Conservation (phyloP, 2,329 filamentous ascomycete species). For the Cercospora nicotianae region DNA sequence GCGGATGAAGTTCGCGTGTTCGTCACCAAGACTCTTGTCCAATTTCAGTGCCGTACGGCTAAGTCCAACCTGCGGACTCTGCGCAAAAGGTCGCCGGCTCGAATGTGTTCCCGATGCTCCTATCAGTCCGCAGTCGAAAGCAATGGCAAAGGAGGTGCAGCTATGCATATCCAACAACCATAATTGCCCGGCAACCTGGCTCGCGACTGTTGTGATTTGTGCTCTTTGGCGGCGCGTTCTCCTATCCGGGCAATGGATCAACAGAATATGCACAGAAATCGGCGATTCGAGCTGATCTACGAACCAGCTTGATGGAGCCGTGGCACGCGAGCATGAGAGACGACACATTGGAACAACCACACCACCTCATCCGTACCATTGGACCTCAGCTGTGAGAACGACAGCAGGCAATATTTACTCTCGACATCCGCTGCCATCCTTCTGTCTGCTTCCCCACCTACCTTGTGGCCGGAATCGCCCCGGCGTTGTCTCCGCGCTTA, state of each 20-base stretch:
- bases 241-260: not conserved
- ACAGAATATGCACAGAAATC: conserved; percentile 1
- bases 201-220: not conserved
- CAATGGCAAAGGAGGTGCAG: not conserved
- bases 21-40: not conserved
- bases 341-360: conserved; percentile 1
- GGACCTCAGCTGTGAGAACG: not conserved
- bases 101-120: not conserved
- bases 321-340: not conserved
- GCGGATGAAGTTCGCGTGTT: not conserved
- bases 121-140: not conserved
- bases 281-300: conserved; percentile 4
- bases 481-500: not conserved
- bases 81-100: not conserved
- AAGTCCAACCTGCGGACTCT: not conserved
- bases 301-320: not conserved
- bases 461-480: not conserved
- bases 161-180: not conserved
- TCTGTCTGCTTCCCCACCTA: not conserved
- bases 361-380: conserved; percentile 1
- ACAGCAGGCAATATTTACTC: not conserved
- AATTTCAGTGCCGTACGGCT: not conserved
- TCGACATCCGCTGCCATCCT: not conserved
- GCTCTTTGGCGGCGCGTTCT: not conserved
- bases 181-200: not conserved